Conservation (phyloP, 352 stramenopile genomes). For the Globisporangium barbulae region DNA sequence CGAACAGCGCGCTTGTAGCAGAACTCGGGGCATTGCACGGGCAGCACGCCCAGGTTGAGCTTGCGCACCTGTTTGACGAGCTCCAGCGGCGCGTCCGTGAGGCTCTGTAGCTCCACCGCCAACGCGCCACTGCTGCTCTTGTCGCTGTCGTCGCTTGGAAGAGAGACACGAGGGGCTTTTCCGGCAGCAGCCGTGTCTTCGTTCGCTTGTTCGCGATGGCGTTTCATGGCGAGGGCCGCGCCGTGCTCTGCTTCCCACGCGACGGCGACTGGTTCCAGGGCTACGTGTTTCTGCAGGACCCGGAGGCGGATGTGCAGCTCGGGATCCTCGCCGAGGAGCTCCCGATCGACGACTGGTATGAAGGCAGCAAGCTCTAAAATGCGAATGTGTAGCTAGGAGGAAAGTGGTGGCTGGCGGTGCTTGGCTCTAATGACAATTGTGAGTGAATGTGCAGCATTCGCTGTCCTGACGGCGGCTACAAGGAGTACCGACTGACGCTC, state of each 20-base stretch:
- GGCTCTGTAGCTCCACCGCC: constrained; percentile 33
- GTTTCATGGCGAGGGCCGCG: constrained; percentile 28
- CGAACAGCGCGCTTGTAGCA: constrained; percentile 62
- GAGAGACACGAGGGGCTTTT: constrained; percentile 4
- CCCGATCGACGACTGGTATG: constrained; percentile 60
- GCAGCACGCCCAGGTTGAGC: constrained; percentile 66
- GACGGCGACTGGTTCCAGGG: constrained; percentile 65
- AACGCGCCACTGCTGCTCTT: background rate
- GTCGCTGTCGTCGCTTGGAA: constrained; percentile 13
- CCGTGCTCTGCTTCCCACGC: constrained; percentile 56
- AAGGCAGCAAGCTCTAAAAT: background rate
- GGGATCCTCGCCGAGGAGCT: constrained; percentile 59
- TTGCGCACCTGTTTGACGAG: constrained; percentile 54
- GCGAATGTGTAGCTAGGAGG: background rate
- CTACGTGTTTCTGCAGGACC: constrained; percentile 40
- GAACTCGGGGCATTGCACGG: constrained; percentile 55
- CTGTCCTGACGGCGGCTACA: constrained; percentile 66
- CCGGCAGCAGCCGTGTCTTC: background rate
- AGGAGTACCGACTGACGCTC: constrained; percentile 57
- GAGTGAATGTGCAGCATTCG: constrained; percentile 26
- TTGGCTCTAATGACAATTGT: background rate
- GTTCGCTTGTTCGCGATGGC: constrained; percentile 16
- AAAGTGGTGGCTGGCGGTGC: background rate
- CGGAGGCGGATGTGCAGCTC: constrained; percentile 27
- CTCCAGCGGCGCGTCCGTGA: constrained; percentile 33